Evolutionary conservation across 495 filamentous ascomycete species (phyloP).

Genomic region (Talaromyces borbonicus): DNA sequence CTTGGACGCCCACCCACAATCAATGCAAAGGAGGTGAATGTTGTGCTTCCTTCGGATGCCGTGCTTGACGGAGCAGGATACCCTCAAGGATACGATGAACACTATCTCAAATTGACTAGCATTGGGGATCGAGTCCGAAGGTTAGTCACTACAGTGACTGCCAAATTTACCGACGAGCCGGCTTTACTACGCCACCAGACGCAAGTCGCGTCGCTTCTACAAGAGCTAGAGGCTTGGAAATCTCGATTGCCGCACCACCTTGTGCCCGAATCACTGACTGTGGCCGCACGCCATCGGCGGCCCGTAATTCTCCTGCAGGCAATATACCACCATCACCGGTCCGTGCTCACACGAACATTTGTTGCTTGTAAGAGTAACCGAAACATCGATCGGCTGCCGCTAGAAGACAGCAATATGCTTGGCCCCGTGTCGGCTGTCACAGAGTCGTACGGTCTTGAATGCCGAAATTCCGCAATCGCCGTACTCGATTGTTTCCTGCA

Average conservation of each 20-base stretch:
- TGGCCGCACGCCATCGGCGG: background rate
- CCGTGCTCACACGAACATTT: constrained; percentile 4
- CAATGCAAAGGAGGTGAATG: constrained; percentile 30
- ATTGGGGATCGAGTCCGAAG: constrained; percentile 1
- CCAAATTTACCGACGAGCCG: background rate
- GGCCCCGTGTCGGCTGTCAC: background rate
- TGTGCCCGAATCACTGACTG: background rate
- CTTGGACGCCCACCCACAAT: constrained; percentile 38
- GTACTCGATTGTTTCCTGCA: constrained; percentile 3
- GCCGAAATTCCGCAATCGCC: background rate
- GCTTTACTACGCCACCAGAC: background rate
- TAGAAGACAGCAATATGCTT: background rate
- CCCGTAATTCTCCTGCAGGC: constrained; percentile 1
- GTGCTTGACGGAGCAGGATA: constrained; percentile 3
- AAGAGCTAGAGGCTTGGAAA: constrained; percentile 29
- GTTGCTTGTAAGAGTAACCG: constrained; percentile 2
- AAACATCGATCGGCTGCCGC: background rate
- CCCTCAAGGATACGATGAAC: constrained; percentile 2
- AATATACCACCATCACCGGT: constrained; percentile 1
- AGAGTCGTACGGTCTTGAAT: background rate
- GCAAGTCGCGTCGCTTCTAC: constrained; percentile 20
- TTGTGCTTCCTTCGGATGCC: constrained; percentile 24
- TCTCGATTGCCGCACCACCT: constrained; percentile 22
- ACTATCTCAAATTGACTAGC: background rate
- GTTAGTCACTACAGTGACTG: background rate